A percentile compares a stretch with the other conserved stretches of the same genome.
Evolutionary conservation across 1,284 basidiomycete genomes (phyloP).

Genomic region (Melampsora americana): DNA sequence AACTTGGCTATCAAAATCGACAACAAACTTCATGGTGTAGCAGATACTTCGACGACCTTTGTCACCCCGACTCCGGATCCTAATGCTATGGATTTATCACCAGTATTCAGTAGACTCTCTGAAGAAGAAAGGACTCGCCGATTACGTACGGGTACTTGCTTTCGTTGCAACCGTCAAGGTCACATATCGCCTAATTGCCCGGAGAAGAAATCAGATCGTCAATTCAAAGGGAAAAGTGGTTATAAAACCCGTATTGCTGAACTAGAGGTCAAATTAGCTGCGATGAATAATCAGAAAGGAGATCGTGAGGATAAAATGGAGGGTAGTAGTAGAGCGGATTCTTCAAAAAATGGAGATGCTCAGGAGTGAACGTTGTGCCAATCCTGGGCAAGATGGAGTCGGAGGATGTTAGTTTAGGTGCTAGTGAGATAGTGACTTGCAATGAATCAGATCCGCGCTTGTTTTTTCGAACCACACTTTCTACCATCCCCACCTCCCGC

Average conservation of each 20-base stretch:
- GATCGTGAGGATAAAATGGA: background rate
- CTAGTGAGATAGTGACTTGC: background rate
- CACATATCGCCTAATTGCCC: background rate
- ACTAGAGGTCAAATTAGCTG: background rate
- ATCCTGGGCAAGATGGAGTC: background rate
- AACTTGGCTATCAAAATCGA: no score
- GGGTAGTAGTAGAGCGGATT: background rate
- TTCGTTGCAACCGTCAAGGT: background rate
- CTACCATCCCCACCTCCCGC: background rate
- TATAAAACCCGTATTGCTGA: background rate
- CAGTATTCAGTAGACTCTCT: background rate
- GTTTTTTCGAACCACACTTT: background rate
- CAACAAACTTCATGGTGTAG: no score
- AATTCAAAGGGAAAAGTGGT: background rate
- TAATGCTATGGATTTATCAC: no score
- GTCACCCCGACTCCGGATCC: no score
- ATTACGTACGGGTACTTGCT: background rate
- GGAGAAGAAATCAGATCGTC: background rate
- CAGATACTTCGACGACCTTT: no score
- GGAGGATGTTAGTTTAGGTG: background rate
- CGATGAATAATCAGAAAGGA: no score
- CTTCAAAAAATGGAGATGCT: background rate
- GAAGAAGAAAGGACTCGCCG: background rate
- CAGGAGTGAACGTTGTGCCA: constrained; percentile 2
- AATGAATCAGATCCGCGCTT: constrained; percentile 1